Evolutionary conservation across 176 grass and related monocot species (phyloP), one percentile per base, ranked within the genome.

Genomic region (Pharus latifolius): DNA sequence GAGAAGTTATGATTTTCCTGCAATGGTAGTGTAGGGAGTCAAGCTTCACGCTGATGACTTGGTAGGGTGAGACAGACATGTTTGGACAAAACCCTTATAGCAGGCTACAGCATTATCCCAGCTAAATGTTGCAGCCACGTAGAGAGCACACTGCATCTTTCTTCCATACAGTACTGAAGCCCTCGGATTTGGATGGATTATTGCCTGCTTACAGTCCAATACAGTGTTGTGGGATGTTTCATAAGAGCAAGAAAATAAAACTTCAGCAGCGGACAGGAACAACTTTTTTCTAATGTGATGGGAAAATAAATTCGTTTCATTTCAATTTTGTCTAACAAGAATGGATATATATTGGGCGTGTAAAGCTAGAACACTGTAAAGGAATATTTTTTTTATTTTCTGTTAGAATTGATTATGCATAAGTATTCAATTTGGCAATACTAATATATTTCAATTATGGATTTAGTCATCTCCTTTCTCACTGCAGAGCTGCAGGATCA

Each of bases 191-290:
- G n/a, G 33, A 57, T 37, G 22, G 11, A 81, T 68, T 10, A 30
- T 24, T 32, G n/a, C 24, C 3, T n/a, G 31, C 41, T 10, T 50
- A 22, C 65, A 63, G 30, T 47, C 22, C 54, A 65, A 52, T 48
- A 28, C 24, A 81, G 16, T 65, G 25, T 30, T 69, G 43, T 51
- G 61, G 29, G 42, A 67, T 60, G 51, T 52, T 75, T 29, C 23
- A 69, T 60, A 0, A n/a, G 15, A 75, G 60, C 33, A 55, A 52
- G 44, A 10, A 8, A 2, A 38, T 38, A 5, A 25, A 44, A 43
- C 7, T 27, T 61, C 6, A 46, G 8, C 35, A 44, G 67, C 33
- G 38, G 28, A 34, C 34, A 59, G n/a, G 31, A 51, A 44, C 27
- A 38, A 60, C 43, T 60, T 68, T 3, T 45, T 46, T 27, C 18